These are phyloP conservation scores for Elsinoe perseae DNA, from an alignment of 2,329 filamentous ascomycete species.

Conservation along the genomic window DNA sequence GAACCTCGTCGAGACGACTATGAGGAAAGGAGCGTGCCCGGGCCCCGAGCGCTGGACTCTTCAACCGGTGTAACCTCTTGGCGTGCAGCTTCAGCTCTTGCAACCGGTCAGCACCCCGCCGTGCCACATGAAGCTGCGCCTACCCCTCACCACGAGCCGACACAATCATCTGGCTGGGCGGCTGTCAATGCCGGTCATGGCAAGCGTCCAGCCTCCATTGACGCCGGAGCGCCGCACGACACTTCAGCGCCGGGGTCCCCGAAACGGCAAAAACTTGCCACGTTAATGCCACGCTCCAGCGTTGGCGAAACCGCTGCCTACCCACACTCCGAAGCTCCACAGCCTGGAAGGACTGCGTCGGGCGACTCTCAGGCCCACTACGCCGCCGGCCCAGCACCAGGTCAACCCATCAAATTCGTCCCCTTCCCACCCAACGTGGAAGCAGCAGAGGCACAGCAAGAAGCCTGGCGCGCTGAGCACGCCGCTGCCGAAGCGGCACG, in stretches of 20 bases:
- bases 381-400: not conserved
- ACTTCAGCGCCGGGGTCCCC: constrained; percentile 32
- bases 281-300: constrained; percentile 30
- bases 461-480: constrained; percentile 12
- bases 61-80: constrained; percentile 16
- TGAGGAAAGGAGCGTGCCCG: constrained; percentile 17
- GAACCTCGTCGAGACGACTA: constrained; percentile 25
- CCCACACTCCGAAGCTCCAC: constrained; percentile 21
- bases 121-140: constrained; percentile 17
- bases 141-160: constrained; percentile 21
- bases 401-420: constrained; percentile 20
- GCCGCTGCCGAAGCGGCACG: not conserved
- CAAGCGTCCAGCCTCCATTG: constrained; percentile 34
- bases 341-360: constrained; percentile 17
- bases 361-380: constrained; percentile 3
- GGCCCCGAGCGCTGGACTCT: constrained; percentile 17
- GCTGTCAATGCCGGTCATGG: constrained; percentile 36
- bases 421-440: constrained; percentile 20
- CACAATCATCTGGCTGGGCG: constrained; percentile 34
- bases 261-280: constrained; percentile 39
- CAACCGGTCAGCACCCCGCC: constrained; percentile 18
- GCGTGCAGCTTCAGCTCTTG: constrained; percentile 17
- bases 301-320: constrained; percentile 25
- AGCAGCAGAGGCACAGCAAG: constrained; percentile 11
- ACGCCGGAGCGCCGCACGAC: constrained; percentile 30